Percentiles rank a stretch among this genome's conserved stretches.
phyloP scores from a whole-genome alignment of 1,139 yeast genomes.

The Pichia inconspicua region DNA sequence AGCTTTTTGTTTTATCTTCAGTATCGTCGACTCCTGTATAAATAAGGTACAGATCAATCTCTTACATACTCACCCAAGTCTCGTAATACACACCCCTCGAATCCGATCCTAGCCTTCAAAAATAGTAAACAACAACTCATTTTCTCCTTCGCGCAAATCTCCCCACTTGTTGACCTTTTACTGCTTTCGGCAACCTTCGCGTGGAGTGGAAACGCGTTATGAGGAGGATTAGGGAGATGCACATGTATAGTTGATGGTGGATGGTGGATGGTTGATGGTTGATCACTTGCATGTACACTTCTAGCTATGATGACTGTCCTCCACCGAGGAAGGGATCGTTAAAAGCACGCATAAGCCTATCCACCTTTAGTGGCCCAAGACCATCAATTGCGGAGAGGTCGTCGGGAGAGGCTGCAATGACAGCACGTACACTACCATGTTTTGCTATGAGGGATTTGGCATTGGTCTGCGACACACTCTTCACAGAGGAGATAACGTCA shows the following conservation, averaged over 20 bases:
- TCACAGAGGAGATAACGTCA: conserved; percentile 41
- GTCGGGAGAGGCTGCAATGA: conserved; percentile 25
- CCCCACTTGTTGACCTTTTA: background rate
- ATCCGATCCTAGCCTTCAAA: background rate
- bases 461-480: conserved; percentile 47
- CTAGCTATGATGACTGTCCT: background rate
- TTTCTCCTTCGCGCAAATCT: background rate
- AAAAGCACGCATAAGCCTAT: conserved; percentile 15
- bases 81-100: background rate
- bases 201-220: background rate
- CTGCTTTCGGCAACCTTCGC: background rate
- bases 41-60: background rate
- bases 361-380: conserved; percentile 25
- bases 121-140: background rate
- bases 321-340: conserved; percentile 11
- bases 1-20: background rate
- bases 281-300: background rate
- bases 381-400: conserved; percentile 24
- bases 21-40: background rate
- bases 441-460: conserved; percentile 40
- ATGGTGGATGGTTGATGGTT: background rate
- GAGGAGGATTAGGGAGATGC: background rate
- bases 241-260: too few relatives aligned
- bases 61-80: background rate
- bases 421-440: conserved; percentile 37